Evolutionary conservation across 805 yeast species (phyloP).

Genomic region (Saccharomyces mikatae): DNA sequence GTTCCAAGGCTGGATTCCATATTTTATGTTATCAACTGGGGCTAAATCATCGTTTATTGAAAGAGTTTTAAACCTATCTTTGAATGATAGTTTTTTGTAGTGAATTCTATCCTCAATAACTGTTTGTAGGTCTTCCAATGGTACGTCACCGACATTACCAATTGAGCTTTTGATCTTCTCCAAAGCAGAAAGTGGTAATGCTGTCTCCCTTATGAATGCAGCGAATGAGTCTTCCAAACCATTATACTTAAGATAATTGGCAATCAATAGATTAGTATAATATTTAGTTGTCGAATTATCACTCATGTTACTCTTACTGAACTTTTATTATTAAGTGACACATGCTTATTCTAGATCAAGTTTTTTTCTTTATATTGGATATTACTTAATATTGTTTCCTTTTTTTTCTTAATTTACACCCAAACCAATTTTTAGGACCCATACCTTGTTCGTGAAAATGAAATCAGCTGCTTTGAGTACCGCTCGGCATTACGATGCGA

Average conservation of each 20-base stretch:
- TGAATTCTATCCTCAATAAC: constrained; percentile 23
- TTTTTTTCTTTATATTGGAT: not conserved
- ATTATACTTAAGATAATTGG: constrained; percentile 49
- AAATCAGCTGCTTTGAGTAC: not conserved
- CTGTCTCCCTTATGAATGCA: constrained; percentile 36
- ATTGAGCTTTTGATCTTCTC: not conserved
- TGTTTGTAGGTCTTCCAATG: constrained; percentile 14
- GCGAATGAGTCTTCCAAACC: constrained; percentile 40
- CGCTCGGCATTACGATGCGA: not conserved
- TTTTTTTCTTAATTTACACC: no score
- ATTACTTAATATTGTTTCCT: not conserved
- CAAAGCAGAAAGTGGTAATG: constrained; percentile 4
- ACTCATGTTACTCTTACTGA: not conserved
- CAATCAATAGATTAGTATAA: constrained; percentile 38
- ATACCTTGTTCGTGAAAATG: not conserved
- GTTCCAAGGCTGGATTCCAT: constrained; percentile 15
- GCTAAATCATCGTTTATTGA: constrained; percentile 10
- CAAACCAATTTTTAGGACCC: not conserved
- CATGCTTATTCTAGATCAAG: not conserved
- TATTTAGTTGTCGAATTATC: constrained; percentile 2
- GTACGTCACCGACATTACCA: constrained; percentile 2
- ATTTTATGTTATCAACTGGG: constrained; percentile 7
- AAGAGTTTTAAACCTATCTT: constrained; percentile 8
- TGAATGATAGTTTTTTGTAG: constrained; percentile 15
- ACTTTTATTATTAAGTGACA: not conserved